These are phyloP conservation scores for Zygnema circumcarinatum DNA, from an alignment of 139 green algal genomes.

Conservation along the genomic window DNA sequence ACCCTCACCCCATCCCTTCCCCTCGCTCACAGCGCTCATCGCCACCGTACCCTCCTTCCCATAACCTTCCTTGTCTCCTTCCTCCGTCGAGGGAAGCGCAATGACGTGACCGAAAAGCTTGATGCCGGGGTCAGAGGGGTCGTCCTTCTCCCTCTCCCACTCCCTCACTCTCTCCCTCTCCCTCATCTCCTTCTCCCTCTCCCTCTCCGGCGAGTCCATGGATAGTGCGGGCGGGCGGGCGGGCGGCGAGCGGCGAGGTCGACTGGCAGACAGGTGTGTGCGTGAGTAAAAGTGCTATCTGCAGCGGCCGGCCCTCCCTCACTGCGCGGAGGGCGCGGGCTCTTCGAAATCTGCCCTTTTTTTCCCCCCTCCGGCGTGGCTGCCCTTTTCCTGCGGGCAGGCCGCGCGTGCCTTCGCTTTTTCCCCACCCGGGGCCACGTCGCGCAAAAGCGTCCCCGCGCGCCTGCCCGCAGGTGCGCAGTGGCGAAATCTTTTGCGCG, in stretches of 20 bases:
- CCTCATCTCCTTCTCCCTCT: neutral
- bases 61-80: neutral
- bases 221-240: too few relatives aligned
- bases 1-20: neutral
- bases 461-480: neutral
- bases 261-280: neutral
- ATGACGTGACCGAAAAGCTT: slow-evolving; percentile 4
- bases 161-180: neutral
- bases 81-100: neutral
- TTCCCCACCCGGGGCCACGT: too few relatives aligned
- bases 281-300: neutral
- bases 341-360: neutral
- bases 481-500: too few relatives aligned
- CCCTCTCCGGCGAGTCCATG: too few relatives aligned
- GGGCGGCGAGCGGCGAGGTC: neutral
- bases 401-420: too few relatives aligned
- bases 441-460: neutral
- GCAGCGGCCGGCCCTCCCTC: neutral
- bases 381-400: too few relatives aligned
- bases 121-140: neutral
- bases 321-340: neutral
- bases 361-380: too few relatives aligned
- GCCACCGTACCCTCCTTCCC: neutral
- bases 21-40: neutral
- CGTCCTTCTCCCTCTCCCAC: neutral